These are phyloP conservation scores for Annona cherimola DNA, from an alignment of 164 flowering plant genomes.

Conservation along the genomic window DNA sequence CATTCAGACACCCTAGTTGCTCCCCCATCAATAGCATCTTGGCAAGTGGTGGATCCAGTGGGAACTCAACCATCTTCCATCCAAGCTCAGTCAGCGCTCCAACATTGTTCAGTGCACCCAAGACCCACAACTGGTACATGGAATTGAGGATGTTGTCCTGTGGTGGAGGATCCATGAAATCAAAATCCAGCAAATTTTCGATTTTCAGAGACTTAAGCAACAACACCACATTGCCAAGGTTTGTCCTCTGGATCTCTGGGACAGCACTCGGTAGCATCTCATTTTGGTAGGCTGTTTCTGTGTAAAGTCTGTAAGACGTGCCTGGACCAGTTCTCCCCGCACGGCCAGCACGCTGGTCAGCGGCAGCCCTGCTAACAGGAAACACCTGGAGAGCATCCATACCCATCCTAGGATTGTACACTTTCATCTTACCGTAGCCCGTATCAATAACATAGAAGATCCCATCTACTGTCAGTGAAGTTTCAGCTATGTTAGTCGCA, in stretches of 20 bases:
- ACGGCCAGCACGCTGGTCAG: slow-evolving; percentile 91
- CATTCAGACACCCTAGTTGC: slow-evolving; percentile 60
- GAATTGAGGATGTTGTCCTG: slow-evolving; percentile 89
- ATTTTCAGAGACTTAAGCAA: slow-evolving; percentile 77
- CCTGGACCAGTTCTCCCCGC: slow-evolving; percentile 99
- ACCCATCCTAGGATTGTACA: slow-evolving; percentile 90
- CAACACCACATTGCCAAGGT: slow-evolving; percentile 85
- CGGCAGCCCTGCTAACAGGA: slow-evolving; percentile 88
- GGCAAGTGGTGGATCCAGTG: slow-evolving; percentile 91
- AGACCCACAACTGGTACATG: slow-evolving; percentile 90
- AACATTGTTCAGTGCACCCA: slow-evolving; percentile 81
- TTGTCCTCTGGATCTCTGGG: slow-evolving; percentile 91
- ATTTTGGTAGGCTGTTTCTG: slow-evolving; percentile 72
- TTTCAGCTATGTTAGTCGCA: slow-evolving; percentile 97
- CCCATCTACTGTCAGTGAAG: slow-evolving; percentile 94
- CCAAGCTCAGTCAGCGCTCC: slow-evolving; percentile 78
- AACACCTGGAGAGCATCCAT: slow-evolving; percentile 95
- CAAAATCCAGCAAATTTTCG: slow-evolving; percentile 80
- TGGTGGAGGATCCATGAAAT: slow-evolving; percentile 99
- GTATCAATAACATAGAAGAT: slow-evolving; percentile 88
- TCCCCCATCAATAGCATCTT: slow-evolving; percentile 90
- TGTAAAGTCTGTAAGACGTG: slow-evolving; percentile 76
- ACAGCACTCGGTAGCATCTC: slow-evolving; percentile 87
- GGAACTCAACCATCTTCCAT: slow-evolving; percentile 96
- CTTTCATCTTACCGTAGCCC: slow-evolving; percentile 91